These are phyloP conservation scores for Phytophthora kernoviae DNA, from an alignment of 352 stramenopile genomes.

Conservation along the genomic window DNA sequence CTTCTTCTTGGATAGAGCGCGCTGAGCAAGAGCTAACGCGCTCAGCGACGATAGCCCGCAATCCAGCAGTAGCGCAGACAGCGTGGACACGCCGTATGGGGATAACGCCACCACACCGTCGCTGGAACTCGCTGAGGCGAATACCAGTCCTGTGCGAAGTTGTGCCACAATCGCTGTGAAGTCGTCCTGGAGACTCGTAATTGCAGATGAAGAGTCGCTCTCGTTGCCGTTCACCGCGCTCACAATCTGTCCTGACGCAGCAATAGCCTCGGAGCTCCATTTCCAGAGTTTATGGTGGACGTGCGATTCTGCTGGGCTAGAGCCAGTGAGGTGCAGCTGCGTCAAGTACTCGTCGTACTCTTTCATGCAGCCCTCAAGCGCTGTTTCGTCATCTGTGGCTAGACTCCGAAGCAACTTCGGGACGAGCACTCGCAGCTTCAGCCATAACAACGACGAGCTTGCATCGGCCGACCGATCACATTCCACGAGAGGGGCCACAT, in stretches of 20 bases:
- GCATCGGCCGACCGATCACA: conserved; percentile 71
- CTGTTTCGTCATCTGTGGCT: conserved; percentile 30
- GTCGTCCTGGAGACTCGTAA: conserved; percentile 31
- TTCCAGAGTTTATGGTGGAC: conserved; percentile 53
- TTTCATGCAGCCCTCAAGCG: conserved; percentile 28
- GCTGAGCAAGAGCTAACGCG: conserved; percentile 50
- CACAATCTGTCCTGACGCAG: conserved; percentile 16
- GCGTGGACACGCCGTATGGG: conserved; percentile 52
- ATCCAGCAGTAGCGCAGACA: conserved; percentile 63
- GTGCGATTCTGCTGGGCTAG: conserved; percentile 12
- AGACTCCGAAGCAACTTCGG: conserved; percentile 55
- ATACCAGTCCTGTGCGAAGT: conserved; percentile 24
- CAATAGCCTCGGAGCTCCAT: conserved; percentile 48
- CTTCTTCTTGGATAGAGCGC: conserved; percentile 62
- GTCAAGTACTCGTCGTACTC: conserved; percentile 44
- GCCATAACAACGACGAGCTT: conserved; percentile 55
- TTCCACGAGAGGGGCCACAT: conserved; percentile 50
- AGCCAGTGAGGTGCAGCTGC: conserved; percentile 24
- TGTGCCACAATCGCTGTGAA: conserved; percentile 35
- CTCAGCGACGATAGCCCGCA: conserved; percentile 60
- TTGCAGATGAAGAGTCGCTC: conserved; percentile 18
- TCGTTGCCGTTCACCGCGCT: conserved; percentile 15
- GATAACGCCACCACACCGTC: conserved; percentile 34
- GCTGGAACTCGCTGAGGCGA: conserved; percentile 7
- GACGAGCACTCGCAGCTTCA: conserved; percentile 61